Base-by-base conservation (phyloP, 176 grass and related monocot genomes). In the Ensete ventricosum region DNA sequence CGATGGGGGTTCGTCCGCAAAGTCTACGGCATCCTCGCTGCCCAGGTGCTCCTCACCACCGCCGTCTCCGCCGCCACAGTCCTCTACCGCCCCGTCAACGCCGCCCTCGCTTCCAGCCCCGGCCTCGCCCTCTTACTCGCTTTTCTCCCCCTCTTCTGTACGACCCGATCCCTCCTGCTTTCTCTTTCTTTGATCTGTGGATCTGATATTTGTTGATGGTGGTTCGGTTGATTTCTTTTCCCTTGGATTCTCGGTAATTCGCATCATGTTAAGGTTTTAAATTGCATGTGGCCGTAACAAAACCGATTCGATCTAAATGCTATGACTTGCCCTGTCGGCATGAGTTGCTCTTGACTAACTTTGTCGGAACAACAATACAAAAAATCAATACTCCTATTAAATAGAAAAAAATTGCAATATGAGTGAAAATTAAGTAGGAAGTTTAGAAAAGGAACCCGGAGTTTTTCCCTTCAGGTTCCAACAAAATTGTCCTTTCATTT, bases 1-100 rank as follows among this genome's bases (percentile, higher is more conserved):
- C 90, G 95, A 55, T 99, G 95, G 95, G 95, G 95, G 21, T 99
- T 99, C 86, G 76, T 99, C 73, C 90, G 95, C 84, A 99, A 99
- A 90, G 95, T 99, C 80, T 99, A 99, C 82, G 95, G 95, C 80
- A 99, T 99, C 87, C 95, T 99, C 69, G 83, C 86, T 50, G 90
- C 88, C 12, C 95, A 99, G 82, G 82, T 99, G 11, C 34, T 99
- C 20, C 90, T 99, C 84, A 99, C 95, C 69, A 99, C 95, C 62
- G 78, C 74, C 70, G 88, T 94, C 64, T 88, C 95, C 53, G 86
- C 95, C 21, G 60, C 78, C 78, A 90, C 87, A 16, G 90, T 99
- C 53, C 85, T 91, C 77, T 83, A 90, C 68, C 76, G 82, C 17
- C 77, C 90, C 73, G 79, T 99, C 84, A 93, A 99, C 75, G 53